These are phyloP conservation scores for Phaffia australis DNA, from an alignment of 768 basidiomycete genomes.

Conservation along the genomic window DNA sequence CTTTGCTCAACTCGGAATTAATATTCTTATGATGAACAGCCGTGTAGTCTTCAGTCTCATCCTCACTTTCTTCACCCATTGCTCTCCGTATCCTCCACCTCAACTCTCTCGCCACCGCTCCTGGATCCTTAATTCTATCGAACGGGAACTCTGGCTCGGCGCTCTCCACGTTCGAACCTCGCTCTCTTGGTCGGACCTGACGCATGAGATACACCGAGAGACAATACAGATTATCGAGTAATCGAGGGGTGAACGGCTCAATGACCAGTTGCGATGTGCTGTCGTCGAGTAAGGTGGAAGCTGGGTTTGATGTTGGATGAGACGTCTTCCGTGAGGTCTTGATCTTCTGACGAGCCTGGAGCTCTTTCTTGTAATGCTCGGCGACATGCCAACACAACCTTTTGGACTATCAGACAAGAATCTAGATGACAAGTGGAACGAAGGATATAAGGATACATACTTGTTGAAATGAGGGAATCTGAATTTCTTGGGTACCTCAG, in stretches of 20 bases:
- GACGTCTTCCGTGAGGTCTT: conserved; percentile 25
- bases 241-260: conserved; percentile 42
- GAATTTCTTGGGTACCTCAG: conserved; percentile 86
- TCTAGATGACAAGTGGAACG: not conserved
- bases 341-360: conserved; percentile 46
- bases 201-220: conserved; percentile 69
- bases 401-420: conserved; percentile 3
- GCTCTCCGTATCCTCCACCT: conserved; percentile 59
- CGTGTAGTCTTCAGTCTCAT: conserved; percentile 25
- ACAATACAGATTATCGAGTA: conserved; percentile 58
- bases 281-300: not conserved
- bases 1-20: not conserved
- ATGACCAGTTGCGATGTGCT: not conserved
- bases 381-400: conserved; percentile 88
- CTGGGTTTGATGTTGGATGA: not conserved
- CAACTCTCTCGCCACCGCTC: conserved; percentile 69
- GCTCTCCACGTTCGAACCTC: conserved; percentile 57
- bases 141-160: conserved; percentile 64
- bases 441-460: conserved; percentile 39
- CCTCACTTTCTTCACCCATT: conserved; percentile 30
- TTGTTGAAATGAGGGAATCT: conserved; percentile 71
- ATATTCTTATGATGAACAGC: not conserved
- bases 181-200: conserved; percentile 53
- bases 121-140: conserved; percentile 71
- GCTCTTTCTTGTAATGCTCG: conserved; percentile 63